These are phyloP conservation scores for Buxus sempervirens DNA, from an alignment of 164 flowering plant genomes.

Conservation along the genomic window DNA sequence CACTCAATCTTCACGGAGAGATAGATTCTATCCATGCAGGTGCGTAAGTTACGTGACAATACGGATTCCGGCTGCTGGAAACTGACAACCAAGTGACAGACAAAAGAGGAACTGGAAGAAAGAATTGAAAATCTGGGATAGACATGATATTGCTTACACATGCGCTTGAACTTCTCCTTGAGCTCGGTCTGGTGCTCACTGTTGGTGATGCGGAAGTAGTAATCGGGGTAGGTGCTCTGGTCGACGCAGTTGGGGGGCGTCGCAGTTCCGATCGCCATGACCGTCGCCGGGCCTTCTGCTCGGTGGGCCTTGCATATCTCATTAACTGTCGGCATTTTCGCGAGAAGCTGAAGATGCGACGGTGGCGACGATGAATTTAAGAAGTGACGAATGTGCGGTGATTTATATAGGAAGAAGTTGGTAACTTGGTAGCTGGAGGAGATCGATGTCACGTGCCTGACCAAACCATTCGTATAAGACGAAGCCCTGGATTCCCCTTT, in stretches of 20 bases:
- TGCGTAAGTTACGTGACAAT: too few relatives aligned
- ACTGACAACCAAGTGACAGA: too few relatives aligned
- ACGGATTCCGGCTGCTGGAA: too few relatives aligned
- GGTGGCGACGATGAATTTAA: too few relatives aligned
- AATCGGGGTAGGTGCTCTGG: conserved; percentile 44
- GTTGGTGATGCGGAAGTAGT: conserved; percentile 48
- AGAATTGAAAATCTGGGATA: background rate
- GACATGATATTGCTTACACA: conserved; percentile 31
- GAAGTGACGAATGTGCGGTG: background rate
- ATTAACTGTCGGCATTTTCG: conserved; percentile 28
- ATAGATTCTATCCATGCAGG: too few relatives aligned
- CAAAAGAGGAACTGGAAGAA: background rate
- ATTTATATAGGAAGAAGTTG: background rate
- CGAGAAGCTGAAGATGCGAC: too few relatives aligned
- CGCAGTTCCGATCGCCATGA: conserved; percentile 48
- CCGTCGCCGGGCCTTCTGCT: conserved; percentile 44
- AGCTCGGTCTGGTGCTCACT: conserved; percentile 44
- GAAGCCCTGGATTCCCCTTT: too few relatives aligned
- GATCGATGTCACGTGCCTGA: conserved; percentile 9
- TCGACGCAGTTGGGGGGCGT: conserved; percentile 37
- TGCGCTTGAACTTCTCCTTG: conserved; percentile 51
- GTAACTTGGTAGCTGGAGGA: background rate
- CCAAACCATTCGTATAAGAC: background rate
- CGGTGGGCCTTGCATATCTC: conserved; percentile 39
- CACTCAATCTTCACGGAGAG: too few relatives aligned